phyloP scores from a whole-genome alignment of 2,329 filamentous ascomycete genomes.

The Calcarisporium arbuscula region DNA sequence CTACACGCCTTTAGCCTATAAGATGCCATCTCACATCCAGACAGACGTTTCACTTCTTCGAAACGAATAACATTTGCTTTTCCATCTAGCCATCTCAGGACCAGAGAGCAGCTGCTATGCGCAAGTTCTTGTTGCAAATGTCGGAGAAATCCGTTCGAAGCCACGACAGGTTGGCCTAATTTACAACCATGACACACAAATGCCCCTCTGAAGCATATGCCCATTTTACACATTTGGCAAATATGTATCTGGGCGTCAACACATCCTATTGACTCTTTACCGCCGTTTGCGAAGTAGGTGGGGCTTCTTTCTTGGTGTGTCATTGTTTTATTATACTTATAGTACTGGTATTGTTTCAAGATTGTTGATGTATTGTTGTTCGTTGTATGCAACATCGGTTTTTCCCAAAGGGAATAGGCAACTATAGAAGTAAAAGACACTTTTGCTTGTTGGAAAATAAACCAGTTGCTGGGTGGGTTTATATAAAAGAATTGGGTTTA shows the following conservation, averaged over 20 bases:
- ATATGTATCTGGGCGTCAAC: neutral
- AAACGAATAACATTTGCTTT: neutral
- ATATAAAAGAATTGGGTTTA: no score
- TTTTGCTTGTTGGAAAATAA: no score
- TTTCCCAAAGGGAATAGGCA: no score
- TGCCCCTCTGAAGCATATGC: conserved; percentile 2
- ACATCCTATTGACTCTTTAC: no score
- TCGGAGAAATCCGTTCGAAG: conserved; percentile 3
- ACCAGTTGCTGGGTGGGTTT: no score
- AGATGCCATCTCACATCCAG: conserved; percentile 1
- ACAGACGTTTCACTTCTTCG: conserved; percentile 2
- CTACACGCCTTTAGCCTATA: conserved; percentile 2
- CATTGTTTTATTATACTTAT: no score
- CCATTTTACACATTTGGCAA: conserved; percentile 4
- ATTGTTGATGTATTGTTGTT: no score
- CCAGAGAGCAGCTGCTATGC: neutral
- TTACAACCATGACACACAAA: conserved; percentile 1
- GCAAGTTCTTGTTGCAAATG: conserved; percentile 3
- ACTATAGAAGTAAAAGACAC: no score
- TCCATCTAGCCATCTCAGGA: conserved; percentile 4
- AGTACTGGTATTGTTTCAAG: no score
- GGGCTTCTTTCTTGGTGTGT: no score
- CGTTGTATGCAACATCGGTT: no score
- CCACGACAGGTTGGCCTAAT: conserved; percentile 1
- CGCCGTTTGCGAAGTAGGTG: no score